phyloP scores from a whole-genome alignment of 441 rosid genomes.

The Croton setiger region DNA sequence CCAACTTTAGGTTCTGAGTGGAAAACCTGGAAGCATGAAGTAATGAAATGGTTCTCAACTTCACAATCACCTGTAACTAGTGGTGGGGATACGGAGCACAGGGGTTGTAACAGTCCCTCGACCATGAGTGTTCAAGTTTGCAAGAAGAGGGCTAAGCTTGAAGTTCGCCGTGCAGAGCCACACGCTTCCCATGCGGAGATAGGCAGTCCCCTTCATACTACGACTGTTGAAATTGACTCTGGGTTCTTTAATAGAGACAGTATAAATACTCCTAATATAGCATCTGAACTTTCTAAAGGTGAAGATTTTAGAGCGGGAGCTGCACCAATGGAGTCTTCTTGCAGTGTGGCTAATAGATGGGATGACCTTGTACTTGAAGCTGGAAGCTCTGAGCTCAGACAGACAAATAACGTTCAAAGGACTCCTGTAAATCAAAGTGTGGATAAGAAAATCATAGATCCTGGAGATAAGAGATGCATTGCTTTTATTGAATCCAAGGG shows the following conservation, averaged over 20 bases:
- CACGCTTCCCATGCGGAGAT: slow-evolving; percentile 56
- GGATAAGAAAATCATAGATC: slow-evolving; percentile 44
- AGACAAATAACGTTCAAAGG: slow-evolving; percentile 36
- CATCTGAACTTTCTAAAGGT: slow-evolving; percentile 32
- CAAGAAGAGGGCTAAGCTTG: slow-evolving; percentile 91
- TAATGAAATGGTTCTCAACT: slow-evolving; percentile 73
- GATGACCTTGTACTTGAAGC: slow-evolving; percentile 69
- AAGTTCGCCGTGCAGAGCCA: slow-evolving; percentile 88
- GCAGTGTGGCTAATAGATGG: slow-evolving; percentile 61
- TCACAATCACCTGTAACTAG: slow-evolving; percentile 40
- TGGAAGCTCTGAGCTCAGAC: slow-evolving; percentile 37
- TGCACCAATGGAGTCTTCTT: slow-evolving; percentile 37
- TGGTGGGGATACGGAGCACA: slow-evolving; percentile 42
- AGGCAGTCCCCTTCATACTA: slow-evolving; percentile 38
- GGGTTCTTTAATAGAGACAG: slow-evolving; percentile 50
- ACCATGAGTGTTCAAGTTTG: slow-evolving; percentile 48
- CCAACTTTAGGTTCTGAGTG: slow-evolving; percentile 77
- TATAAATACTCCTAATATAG: slow-evolving; percentile 31
- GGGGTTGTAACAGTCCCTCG: slow-evolving; percentile 38
- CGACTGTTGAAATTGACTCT: slow-evolving; percentile 53
- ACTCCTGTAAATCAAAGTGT: slow-evolving; percentile 39
- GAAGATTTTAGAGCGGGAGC: slow-evolving; percentile 35
- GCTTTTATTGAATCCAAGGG: slow-evolving; percentile 96
- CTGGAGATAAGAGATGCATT: slow-evolving; percentile 66
- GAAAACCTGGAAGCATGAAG: slow-evolving; percentile 99